Evolutionary conservation across 495 filamentous ascomycete species (phyloP).

Genomic region (Penicillium egyptiacum): DNA sequence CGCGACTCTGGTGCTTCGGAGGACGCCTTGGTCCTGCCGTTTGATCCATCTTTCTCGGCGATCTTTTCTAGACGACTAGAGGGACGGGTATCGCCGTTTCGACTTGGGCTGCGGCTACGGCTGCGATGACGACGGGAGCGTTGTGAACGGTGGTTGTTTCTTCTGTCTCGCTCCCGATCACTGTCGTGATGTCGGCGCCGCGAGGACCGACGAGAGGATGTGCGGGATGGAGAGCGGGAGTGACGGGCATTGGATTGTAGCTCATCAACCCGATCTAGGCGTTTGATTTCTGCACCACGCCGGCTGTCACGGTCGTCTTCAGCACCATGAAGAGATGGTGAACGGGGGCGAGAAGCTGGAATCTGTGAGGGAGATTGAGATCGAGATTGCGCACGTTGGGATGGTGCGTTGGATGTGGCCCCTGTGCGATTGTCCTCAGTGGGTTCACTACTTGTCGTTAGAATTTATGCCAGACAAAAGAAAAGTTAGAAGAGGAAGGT

Average conservation of each 20-base stretch:
- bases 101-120: slow-evolving; percentile 32
- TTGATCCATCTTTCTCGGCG: slow-evolving; percentile 21
- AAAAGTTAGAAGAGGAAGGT: not conserved
- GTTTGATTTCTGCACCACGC: slow-evolving; percentile 42
- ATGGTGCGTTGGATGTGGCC: slow-evolving; percentile 32
- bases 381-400: slow-evolving; percentile 39
- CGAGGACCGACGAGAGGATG: slow-evolving; percentile 51
- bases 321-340: slow-evolving; percentile 47
- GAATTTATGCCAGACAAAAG: not conserved
- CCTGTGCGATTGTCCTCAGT: not conserved
- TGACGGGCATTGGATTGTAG: slow-evolving; percentile 25
- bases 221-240: slow-evolving; percentile 53
- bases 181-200: slow-evolving; percentile 51
- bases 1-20: slow-evolving; percentile 14
- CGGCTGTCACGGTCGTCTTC: slow-evolving; percentile 50
- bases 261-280: slow-evolving; percentile 7
- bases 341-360: slow-evolving; percentile 58
- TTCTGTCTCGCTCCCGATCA: slow-evolving; percentile 38
- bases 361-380: slow-evolving; percentile 52
- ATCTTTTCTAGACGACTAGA: slow-evolving; percentile 25
- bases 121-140: slow-evolving; percentile 52
- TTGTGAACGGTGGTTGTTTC: slow-evolving; percentile 42
- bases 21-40: slow-evolving; percentile 21
- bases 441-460: slow-evolving; percentile 3
- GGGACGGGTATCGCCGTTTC: slow-evolving; percentile 30